phyloP scores from a whole-genome alignment of 495 filamentous ascomycete genomes.

The Pseudoneurospora amorphoporcata region DNA sequence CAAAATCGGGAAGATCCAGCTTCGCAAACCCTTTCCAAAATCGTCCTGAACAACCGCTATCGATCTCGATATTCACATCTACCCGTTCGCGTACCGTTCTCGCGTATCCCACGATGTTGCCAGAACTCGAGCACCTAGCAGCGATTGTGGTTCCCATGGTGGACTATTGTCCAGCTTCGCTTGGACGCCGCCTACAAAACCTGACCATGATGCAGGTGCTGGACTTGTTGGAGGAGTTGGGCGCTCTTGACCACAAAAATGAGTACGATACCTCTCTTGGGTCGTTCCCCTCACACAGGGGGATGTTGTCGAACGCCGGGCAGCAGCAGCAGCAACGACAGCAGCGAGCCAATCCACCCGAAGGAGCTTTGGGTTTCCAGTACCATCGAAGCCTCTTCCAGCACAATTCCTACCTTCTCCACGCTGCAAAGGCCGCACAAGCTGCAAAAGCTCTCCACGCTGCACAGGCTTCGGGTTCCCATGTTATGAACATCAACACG shows the following conservation, averaged over 20 bases:
- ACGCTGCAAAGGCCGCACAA: no score
- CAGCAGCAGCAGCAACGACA: background rate
- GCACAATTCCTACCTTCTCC: no score
- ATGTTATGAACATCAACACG: background rate
- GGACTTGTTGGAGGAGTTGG: background rate
- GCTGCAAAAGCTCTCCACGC: no score
- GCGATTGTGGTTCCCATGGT: background rate
- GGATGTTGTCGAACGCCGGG: background rate
- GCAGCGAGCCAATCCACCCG: background rate
- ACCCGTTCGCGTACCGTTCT: background rate
- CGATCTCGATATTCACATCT: background rate
- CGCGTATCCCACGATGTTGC: background rate
- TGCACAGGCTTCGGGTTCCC: background rate
- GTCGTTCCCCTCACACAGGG: background rate
- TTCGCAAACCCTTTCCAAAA: background rate
- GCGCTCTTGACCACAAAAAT: background rate
- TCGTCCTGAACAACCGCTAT: background rate
- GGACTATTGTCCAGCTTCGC: background rate
- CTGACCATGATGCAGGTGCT: background rate
- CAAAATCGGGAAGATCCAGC: background rate
- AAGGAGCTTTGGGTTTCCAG: background rate
- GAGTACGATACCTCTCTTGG: background rate
- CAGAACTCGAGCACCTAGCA: background rate
- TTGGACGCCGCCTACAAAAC: background rate
- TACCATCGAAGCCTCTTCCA: no score